A percentile compares a stretch with the other conserved stretches of the same genome.
Evolutionary conservation across 305 asterid species (phyloP).

Genomic region (Fraxinus baroniana): DNA sequence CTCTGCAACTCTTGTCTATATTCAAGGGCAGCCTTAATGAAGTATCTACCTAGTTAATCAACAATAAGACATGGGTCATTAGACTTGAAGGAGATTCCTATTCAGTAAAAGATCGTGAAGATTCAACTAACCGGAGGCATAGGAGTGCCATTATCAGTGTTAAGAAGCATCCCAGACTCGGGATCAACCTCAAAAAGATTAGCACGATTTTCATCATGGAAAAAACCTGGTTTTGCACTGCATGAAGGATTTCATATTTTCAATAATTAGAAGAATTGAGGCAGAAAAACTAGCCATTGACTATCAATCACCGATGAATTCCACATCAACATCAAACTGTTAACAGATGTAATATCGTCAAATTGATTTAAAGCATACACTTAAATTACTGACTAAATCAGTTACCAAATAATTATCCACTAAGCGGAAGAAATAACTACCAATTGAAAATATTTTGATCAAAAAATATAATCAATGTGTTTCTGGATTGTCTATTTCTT

Average conservation of each 20-base stretch:
- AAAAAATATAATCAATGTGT: not conserved
- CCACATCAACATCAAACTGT: conserved; percentile 8
- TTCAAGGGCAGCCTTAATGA: conserved; percentile 60
- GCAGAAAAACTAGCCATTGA: conserved; percentile 3
- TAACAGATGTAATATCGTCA: conserved; percentile 17
- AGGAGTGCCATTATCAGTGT: conserved; percentile 97
- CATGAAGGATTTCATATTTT: conserved; percentile 18
- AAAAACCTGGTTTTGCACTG: conserved; percentile 97
- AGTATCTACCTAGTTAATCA: conserved; percentile 67
- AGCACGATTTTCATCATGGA: conserved; percentile 89
- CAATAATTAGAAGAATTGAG: conserved; percentile 23
- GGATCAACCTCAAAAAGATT: conserved; percentile 89
- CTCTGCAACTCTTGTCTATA: conserved; percentile 57
- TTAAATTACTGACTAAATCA: not conserved
- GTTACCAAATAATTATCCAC: conserved; percentile 3
- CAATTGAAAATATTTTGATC: conserved; percentile 3
- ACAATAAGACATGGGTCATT: conserved; percentile 15
- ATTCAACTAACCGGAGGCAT: conserved; percentile 79
- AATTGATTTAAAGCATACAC: not conserved
- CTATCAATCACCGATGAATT: conserved; percentile 15
- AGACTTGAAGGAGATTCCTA: conserved; percentile 1
- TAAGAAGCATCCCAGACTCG: conserved; percentile 86
- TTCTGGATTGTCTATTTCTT: conserved; percentile 3
- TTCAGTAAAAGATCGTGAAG: conserved; percentile 3
- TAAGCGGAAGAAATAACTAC: conserved; percentile 1